phyloP scores from a whole-genome alignment of 2,329 filamentous ascomycete genomes.

The Ophiostoma angusticollis region DNA sequence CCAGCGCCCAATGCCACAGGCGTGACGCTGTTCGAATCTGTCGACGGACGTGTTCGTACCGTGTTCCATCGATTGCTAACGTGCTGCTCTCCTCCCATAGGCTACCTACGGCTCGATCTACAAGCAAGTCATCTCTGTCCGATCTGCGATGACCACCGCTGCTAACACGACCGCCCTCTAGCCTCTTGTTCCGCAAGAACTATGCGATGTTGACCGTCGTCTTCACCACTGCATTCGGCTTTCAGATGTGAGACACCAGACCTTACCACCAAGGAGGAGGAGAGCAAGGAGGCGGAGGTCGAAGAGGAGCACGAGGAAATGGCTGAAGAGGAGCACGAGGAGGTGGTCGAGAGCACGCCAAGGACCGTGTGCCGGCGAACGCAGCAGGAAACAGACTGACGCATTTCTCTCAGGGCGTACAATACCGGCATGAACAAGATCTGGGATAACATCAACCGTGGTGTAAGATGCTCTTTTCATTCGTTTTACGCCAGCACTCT shows the following conservation, averaged over 20 bases:
- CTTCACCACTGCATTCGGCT: slow-evolving; percentile 77
- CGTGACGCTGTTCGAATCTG: too few relatives aligned
- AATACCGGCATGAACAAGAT: slow-evolving; percentile 70
- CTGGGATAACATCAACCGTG: slow-evolving; percentile 85
- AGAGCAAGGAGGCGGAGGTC: background rate
- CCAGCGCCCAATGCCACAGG: too few relatives aligned
- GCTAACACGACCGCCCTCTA: slow-evolving; percentile 25
- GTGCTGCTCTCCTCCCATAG: slow-evolving; percentile 22
- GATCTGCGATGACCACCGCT: too few relatives aligned
- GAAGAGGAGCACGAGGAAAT: slow-evolving; percentile 2
- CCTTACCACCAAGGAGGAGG: too few relatives aligned
- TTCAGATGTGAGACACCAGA: slow-evolving; percentile 65
- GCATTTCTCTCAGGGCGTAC: slow-evolving; percentile 55
- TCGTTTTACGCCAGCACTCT: background rate
- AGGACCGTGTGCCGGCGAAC: too few relatives aligned
- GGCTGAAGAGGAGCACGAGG: too few relatives aligned
- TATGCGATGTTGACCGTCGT: slow-evolving; percentile 75
- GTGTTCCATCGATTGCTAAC: slow-evolving; percentile 21
- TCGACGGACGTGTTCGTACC: background rate
- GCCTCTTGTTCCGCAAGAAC: slow-evolving; percentile 77
- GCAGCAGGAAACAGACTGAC: slow-evolving; percentile 10
- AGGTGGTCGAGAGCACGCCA: too few relatives aligned
- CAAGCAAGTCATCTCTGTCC: slow-evolving; percentile 35
- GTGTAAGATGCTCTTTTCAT: slow-evolving; percentile 48
- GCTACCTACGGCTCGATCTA: slow-evolving; percentile 37